Percentiles rank a stretch among this genome's conserved stretches.
These are phyloP conservation scores for Suillus fuscotomentosus DNA, from an alignment of 768 basidiomycete genomes.

Conservation along the genomic window DNA sequence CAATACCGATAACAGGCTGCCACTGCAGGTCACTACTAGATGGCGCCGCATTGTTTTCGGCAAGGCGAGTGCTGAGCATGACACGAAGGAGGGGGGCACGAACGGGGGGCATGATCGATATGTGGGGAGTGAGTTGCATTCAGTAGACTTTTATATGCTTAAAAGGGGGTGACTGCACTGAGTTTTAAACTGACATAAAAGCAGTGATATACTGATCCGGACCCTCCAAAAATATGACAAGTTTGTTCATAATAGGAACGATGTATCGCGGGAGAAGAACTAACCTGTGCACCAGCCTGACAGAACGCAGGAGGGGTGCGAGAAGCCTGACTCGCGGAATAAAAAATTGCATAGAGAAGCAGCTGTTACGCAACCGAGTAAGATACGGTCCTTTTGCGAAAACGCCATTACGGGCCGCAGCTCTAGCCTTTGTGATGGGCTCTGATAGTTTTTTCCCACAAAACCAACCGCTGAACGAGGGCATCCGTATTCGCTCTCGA, in stretches of 20 bases:
- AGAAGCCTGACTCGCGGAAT: background rate
- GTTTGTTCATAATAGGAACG: too few species aligned
- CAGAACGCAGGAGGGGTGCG: background rate
- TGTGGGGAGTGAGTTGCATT: background rate
- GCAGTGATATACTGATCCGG: too few species aligned
- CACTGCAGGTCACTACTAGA: background rate
- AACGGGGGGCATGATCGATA: background rate
- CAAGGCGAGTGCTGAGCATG: background rate
- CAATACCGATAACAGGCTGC: background rate
- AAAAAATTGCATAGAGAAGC: background rate
- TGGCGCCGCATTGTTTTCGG: too few species aligned
- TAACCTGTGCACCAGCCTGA: background rate
- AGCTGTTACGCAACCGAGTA: too few species aligned
- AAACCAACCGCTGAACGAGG: constrained; percentile 22
- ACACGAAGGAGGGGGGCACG: background rate
- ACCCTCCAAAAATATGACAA: too few species aligned
- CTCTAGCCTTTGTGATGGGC: constrained; percentile 5
- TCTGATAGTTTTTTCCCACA: constrained; percentile 30
- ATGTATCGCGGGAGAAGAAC: background rate
- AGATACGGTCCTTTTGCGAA: background rate
- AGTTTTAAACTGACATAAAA: background rate
- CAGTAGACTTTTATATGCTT: background rate
- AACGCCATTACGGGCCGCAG: background rate
- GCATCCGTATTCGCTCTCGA: constrained; percentile 25
- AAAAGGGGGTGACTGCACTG: background rate